phyloP scores from a whole-genome alignment of 2,329 filamentous ascomycete species.

The Gaeumannomyces sp. region DNA sequence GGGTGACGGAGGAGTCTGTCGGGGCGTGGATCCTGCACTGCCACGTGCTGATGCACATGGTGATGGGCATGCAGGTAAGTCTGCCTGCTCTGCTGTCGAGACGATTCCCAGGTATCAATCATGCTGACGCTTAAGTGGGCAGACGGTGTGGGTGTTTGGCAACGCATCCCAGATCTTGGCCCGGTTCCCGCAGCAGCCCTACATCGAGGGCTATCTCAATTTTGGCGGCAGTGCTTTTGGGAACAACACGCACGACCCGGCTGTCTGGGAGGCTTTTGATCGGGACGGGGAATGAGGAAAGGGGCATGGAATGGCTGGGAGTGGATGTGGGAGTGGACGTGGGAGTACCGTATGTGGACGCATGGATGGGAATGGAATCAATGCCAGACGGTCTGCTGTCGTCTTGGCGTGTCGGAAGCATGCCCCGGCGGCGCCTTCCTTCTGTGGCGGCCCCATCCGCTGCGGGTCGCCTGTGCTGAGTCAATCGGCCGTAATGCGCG shows the following conservation, averaged over 20 bases:
- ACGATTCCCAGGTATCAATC: no score
- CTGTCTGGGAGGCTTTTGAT: not conserved
- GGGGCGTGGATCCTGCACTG: conserved; percentile 60
- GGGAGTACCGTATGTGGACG: no score
- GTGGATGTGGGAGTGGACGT: no score
- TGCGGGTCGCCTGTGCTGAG: no score
- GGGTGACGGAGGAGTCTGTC: conserved; percentile 36
- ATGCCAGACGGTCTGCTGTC: no score
- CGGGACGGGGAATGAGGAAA: not conserved
- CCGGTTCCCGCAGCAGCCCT: conserved; percentile 26
- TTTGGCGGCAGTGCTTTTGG: conserved; percentile 42
- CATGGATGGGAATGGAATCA: no score
- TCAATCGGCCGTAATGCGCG: no score
- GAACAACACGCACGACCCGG: conserved; percentile 21
- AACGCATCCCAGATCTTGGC: conserved; percentile 28
- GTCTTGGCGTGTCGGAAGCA: no score
- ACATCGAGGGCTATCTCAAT: conserved; percentile 32
- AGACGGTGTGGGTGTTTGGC: conserved; percentile 34
- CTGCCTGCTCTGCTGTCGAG: not conserved
- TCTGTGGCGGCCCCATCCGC: no score
- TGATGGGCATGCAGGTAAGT: conserved; percentile 38
- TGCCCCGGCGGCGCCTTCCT: no score
- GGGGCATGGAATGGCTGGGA: no score
- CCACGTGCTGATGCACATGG: conserved; percentile 51
- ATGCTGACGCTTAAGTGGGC: no score